Base-by-base conservation (phyloP, 2,329 filamentous ascomycete genomes). In the Hymenoscyphus occultus region DNA sequence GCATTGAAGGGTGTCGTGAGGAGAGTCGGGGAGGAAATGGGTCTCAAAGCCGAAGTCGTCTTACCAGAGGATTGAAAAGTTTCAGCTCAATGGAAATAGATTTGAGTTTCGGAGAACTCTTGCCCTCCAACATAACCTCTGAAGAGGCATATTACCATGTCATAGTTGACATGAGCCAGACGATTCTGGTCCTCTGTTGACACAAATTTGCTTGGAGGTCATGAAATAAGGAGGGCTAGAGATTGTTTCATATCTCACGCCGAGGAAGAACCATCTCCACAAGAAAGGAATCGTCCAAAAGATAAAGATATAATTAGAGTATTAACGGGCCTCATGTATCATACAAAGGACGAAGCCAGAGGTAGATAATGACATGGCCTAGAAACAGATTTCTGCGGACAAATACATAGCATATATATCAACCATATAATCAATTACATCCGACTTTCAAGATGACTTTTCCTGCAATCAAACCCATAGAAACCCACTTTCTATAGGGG, bases 1-100 rank as follows among this genome's bases (percentile, higher is more conserved):
- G 93, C 94, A 2, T 86, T 99, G 67, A 89, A 87, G 78, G 82
- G 82, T 42, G 93, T 99, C 10, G 93, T 99, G 42, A 86, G 85
- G 73, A 85, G 85, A 59, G 82, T 97, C 60, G 87, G 86, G 19
- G 79, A 81, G 69, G 81, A 90, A 75, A 81, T 92, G 68, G 88
- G 88, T 9, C 45, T 75, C 40, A 67, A 74, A 42, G 57, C 69
- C 6, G 65, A 71, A n/a, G 64, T 51, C 28, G 60, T 73, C 14
- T 60, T 73, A 51, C 70, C 69, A 10, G 68, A 73, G 14, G 67
- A 72, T 62, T 71, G 68, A 70, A 39, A 59, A 57, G 32, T 57
- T 57, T 35, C 28, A 39, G 32, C 54, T 57, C 54, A 57, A 35
- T n/a, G 32, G 32, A 57, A 19, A 14, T 35, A 31, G 54, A 39